Conservation (phyloP, 2,329 filamentous ascomycete species). For the Penicillium vulpinum region DNA sequence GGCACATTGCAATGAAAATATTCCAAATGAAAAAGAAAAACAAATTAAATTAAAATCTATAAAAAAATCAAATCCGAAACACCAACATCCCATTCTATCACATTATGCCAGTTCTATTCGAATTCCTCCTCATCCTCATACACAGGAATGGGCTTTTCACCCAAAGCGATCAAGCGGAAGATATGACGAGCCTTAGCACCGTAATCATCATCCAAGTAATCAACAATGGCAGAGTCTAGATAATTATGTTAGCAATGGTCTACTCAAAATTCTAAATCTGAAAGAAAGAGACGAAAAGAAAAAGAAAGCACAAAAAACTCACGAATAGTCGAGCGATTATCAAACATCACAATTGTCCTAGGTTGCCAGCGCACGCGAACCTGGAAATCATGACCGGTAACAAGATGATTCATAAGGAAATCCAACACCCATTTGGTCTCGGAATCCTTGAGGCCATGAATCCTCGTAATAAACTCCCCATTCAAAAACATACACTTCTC, state of each 20-base stretch:
- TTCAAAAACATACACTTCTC: slow-evolving; percentile 52
- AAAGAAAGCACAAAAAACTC: slow-evolving; percentile 23
- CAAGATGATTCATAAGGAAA: slow-evolving; percentile 51
- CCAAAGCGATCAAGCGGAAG: slow-evolving; percentile 53
- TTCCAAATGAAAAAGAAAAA: not conserved
- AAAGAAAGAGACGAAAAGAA: not conserved
- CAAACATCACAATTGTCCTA: slow-evolving; percentile 53
- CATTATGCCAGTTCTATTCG: slow-evolving; percentile 8
- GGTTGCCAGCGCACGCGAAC: slow-evolving; percentile 51
- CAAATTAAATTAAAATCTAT: slow-evolving; percentile 3
- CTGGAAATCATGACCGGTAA: slow-evolving; percentile 51
- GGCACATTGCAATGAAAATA: not conserved
- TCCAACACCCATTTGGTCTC: slow-evolving; percentile 49
- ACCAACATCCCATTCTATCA: slow-evolving; percentile 25
- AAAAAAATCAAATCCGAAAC: slow-evolving; percentile 11
- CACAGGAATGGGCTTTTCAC: slow-evolving; percentile 52
- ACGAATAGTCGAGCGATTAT: slow-evolving; percentile 51
- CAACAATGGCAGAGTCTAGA: slow-evolving; percentile 52
- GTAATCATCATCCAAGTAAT: slow-evolving; percentile 50
- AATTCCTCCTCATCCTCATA: slow-evolving; percentile 27
- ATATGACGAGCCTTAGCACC: slow-evolving; percentile 51
- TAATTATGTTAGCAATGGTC: slow-evolving; percentile 11
- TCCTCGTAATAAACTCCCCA: slow-evolving; percentile 50
- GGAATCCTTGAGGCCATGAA: slow-evolving; percentile 50
- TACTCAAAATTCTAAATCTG: too few relatives aligned